Percentiles rank a stretch among this genome's conserved stretches.
Evolutionary conservation across 1,139 yeast genomes (phyloP).

Genomic region (Candida sp.): DNA sequence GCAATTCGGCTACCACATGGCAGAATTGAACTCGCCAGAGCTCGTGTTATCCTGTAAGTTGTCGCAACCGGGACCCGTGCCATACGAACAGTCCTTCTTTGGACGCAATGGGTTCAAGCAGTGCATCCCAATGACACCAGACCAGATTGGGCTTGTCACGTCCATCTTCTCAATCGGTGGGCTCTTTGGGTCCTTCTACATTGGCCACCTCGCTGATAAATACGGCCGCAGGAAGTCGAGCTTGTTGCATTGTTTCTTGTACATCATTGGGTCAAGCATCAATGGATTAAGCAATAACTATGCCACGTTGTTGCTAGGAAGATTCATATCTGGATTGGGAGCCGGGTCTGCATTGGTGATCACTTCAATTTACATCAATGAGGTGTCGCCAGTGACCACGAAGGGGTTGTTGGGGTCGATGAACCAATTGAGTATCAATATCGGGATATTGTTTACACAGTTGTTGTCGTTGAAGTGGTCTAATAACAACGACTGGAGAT

Average conservation of each 20-base stretch:
- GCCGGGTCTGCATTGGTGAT: slow-evolving; percentile 90
- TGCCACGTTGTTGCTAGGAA: slow-evolving; percentile 58
- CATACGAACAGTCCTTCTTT: slow-evolving; percentile 40
- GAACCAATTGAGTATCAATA: slow-evolving; percentile 84
- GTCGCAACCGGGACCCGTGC: slow-evolving; percentile 33
- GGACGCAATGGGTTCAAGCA: slow-evolving; percentile 37
- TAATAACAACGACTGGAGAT: slow-evolving; percentile 72
- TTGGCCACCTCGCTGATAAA: slow-evolving; percentile 71
- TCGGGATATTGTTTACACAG: slow-evolving; percentile 86
- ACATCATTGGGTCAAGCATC: slow-evolving; percentile 68
- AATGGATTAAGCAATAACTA: slow-evolving; percentile 59
- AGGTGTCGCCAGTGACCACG: slow-evolving; percentile 68
- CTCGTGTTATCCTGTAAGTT: slow-evolving; percentile 40
- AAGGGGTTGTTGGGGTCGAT: slow-evolving; percentile 86
- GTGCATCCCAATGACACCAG: slow-evolving; percentile 65
- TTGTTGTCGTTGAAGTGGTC: slow-evolving; percentile 72
- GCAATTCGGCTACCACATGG: slow-evolving; percentile 56
- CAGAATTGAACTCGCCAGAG: slow-evolving; percentile 52
- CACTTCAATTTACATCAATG: slow-evolving; percentile 81
- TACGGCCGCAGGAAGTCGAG: slow-evolving; percentile 69
- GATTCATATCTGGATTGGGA: slow-evolving; percentile 80
- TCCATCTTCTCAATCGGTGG: slow-evolving; percentile 91
- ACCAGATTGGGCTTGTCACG: slow-evolving; percentile 80
- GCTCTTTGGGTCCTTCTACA: slow-evolving; percentile 72
- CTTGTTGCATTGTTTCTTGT: slow-evolving; percentile 57